These are phyloP conservation scores for Linum lewisii DNA, from an alignment of 345 rosid species.

Conservation along the genomic window DNA sequence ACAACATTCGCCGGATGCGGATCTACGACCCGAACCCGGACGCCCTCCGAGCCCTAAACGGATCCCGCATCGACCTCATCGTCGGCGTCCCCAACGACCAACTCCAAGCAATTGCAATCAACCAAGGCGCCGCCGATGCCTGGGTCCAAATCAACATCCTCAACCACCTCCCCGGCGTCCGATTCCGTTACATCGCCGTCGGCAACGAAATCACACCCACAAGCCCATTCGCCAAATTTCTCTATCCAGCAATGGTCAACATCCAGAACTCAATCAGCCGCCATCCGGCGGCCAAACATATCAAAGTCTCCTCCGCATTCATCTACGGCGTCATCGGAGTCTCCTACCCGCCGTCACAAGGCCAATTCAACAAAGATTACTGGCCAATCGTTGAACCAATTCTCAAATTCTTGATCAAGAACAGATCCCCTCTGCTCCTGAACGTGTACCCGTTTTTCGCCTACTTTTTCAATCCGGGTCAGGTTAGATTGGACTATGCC, in stretches of 20 bases:
- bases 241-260: conserved; percentile 13
- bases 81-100: conserved; percentile 4
- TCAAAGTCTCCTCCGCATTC: conserved; percentile 15
- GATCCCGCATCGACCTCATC: conserved; percentile 15
- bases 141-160: conserved; percentile 17
- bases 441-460: conserved; percentile 41
- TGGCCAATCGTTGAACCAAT: conserved; percentile 23
- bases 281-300: not conserved
- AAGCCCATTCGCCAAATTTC: not conserved
- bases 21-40: conserved; percentile 13
- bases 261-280: conserved; percentile 2
- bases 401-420: conserved; percentile 30
- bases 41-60: conserved; percentile 17
- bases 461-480: conserved; percentile 3
- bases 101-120: not conserved
- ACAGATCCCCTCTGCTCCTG: conserved; percentile 33
- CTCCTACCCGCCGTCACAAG: conserved; percentile 22
- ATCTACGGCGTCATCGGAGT: not conserved
- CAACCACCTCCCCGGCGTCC: not conserved
- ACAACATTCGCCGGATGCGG: conserved; percentile 17
- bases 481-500: conserved; percentile 28
- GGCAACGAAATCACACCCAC: conserved; percentile 8
- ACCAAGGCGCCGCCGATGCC: not conserved
- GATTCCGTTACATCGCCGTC: conserved; percentile 6
- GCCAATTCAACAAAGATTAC: conserved; percentile 10